These are phyloP conservation scores for Botrytis paeoniae DNA, from an alignment of 2,329 filamentous ascomycete genomes.

Conservation along the genomic window DNA sequence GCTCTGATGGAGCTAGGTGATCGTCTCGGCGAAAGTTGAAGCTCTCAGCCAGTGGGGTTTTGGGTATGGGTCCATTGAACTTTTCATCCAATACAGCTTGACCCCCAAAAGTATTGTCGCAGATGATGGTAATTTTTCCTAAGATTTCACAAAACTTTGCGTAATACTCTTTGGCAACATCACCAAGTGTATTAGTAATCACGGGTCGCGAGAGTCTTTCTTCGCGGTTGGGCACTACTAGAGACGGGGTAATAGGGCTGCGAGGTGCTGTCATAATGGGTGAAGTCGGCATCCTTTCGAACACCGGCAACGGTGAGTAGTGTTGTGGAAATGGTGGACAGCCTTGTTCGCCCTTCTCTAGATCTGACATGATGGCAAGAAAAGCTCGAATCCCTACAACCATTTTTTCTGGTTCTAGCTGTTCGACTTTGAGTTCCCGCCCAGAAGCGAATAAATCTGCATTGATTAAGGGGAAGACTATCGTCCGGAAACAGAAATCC, in stretches of 20 bases:
- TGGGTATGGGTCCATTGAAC: slow-evolving; percentile 80
- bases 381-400: slow-evolving; percentile 97
- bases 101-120: slow-evolving; percentile 94
- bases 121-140: slow-evolving; percentile 92
- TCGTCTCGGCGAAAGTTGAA: slow-evolving; percentile 92
- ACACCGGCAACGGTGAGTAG: slow-evolving; percentile 44
- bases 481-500: slow-evolving; percentile 85
- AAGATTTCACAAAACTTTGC: slow-evolving; percentile 90
- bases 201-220: slow-evolving; percentile 67
- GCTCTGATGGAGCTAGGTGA: slow-evolving; percentile 66
- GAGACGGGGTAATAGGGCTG: slow-evolving; percentile 24
- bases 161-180: slow-evolving; percentile 81
- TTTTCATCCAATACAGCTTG: slow-evolving; percentile 96
- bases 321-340: slow-evolving; percentile 80
- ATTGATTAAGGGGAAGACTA: slow-evolving; percentile 95
- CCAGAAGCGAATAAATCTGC: slow-evolving; percentile 77
- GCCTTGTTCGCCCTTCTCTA: slow-evolving; percentile 77
- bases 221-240: slow-evolving; percentile 44
- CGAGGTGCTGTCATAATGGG: slow-evolving; percentile 46
- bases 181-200: slow-evolving; percentile 61
- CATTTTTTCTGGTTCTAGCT: slow-evolving; percentile 92
- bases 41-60: slow-evolving; percentile 90
- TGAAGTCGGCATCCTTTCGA: slow-evolving; percentile 49
- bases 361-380: slow-evolving; percentile 84
- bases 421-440: slow-evolving; percentile 67